Evolutionary conservation across 2,329 filamentous ascomycete species (phyloP).

Genomic region (Aspergillus quadricinctus): DNA sequence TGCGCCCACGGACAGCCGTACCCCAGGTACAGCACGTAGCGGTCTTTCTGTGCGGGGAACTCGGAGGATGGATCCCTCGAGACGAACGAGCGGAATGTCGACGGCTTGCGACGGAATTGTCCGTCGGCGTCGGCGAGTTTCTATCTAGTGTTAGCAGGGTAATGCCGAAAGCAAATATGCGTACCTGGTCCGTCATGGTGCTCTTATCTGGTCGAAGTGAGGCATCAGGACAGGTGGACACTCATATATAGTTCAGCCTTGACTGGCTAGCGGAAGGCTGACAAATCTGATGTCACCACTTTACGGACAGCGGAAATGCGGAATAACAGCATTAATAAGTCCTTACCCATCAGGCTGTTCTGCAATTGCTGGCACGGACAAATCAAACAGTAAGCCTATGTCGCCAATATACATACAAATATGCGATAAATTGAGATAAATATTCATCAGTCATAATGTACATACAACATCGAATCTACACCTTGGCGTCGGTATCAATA

Average conservation of each 20-base stretch:
- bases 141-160: neutral
- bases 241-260: neutral
- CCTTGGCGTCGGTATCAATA: constrained; percentile 7
- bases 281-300: no score
- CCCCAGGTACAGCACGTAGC: constrained; percentile 60
- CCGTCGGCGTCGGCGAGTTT: constrained; percentile 44
- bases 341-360: no score
- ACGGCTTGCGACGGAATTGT: constrained; percentile 50
- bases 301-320: neutral
- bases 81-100: constrained; percentile 54
- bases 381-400: neutral
- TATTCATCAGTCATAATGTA: no score
- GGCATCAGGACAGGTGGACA: no score
- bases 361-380: neutral
- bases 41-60: constrained; percentile 56
- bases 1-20: constrained; percentile 62
- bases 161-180: neutral
- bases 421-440: neutral
- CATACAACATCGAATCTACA: neutral
- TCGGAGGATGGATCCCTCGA: constrained; percentile 48
- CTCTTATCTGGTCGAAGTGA: no score
- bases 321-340: no score
- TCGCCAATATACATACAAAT: neutral
- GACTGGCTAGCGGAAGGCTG: neutral
- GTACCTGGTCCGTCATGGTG: constrained; percentile 11